Evolutionary conservation across 768 basidiomycete species (phyloP), one percentile per base, ranked within the genome.

Genomic region (Mycena sanguinolenta): DNA sequence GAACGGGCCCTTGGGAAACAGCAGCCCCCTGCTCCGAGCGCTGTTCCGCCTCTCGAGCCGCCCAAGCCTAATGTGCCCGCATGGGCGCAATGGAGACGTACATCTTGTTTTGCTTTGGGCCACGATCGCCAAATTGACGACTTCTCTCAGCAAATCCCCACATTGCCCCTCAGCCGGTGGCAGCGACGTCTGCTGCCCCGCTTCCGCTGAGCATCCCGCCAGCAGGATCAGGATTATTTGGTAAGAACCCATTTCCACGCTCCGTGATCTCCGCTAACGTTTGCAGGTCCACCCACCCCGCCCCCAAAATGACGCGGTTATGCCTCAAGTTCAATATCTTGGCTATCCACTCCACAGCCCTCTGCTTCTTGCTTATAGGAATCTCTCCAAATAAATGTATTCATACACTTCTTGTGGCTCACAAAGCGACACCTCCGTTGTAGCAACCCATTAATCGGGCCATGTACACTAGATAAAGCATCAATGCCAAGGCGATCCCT

Each of bases 71-170:
- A 87, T 39, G 23, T 89, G 32, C 92, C 93, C n/a, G 88, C 94
- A 1, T 95, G 94, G 94, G 89, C 93, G 0, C 92, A 94, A 74
- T 95, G 93, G 94, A 86, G 90, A 84, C 94, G 93, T 95, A 77
- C 62, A 89, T 85, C 19, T 42, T 5, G 59, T 44, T 53, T 46
- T 42, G n/a, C 28, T 63, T 25, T 25, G n/a, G 70, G 46, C 67
- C 52, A 16, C 14, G 54, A 16, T 30, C 46, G 27, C 52, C 49
- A 12, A 68, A 46, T 8, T 42, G 49, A 53, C 28, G 16, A 16
- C 30, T 58, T 39, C 17, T 61, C 10, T 9, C 74, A 93, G 92
- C 93, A 4, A 92, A 93, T 75, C 91, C 92, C 4, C 77, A 89
- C 8, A 75, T 92, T 12, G 83, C 87, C 1, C 91, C 91, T 0